phyloP scores from a whole-genome alignment of 495 filamentous ascomycete genomes.

The Penicillium roqueforti region DNA sequence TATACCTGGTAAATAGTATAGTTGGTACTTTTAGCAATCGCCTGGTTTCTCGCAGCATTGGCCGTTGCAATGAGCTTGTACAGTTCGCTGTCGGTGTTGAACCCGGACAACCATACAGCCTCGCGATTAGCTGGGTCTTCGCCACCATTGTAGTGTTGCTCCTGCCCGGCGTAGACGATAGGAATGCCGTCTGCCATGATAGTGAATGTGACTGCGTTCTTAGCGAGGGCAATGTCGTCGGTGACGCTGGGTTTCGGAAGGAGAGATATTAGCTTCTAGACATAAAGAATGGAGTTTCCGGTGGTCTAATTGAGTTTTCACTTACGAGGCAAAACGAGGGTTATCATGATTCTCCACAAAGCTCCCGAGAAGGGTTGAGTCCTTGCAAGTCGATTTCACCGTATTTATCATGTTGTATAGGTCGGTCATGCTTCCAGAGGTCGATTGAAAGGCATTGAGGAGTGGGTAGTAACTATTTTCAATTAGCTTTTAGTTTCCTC shows the following conservation, averaged over 20 bases:
- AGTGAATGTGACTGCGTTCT: constrained; percentile 67
- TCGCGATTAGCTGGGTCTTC: constrained; percentile 68
- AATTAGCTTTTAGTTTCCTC: background rate
- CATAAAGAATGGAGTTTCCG: background rate
- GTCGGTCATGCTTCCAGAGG: constrained; percentile 52
- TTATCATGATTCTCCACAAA: constrained; percentile 83
- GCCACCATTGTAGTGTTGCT: constrained; percentile 66
- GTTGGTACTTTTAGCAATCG: constrained; percentile 38
- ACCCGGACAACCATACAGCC: constrained; percentile 67
- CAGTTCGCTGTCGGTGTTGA: constrained; percentile 55
- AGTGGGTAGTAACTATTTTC: constrained; percentile 51
- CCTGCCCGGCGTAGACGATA: constrained; percentile 67
- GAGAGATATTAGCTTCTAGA: background rate
- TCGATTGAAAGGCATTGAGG: constrained; percentile 57
- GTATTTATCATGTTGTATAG: constrained; percentile 57
- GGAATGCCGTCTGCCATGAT: constrained; percentile 68
- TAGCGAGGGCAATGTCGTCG: constrained; percentile 49
- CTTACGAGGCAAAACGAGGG: constrained; percentile 57
- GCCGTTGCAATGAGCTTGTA: constrained; percentile 57
- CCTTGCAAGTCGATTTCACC: constrained; percentile 52
- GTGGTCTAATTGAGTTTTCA: background rate
- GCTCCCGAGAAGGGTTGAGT: constrained; percentile 62
- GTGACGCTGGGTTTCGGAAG: constrained; percentile 38
- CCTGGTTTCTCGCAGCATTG: constrained; percentile 58
- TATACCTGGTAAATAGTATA: constrained; percentile 49